Percentiles rank a stretch among this genome's conserved stretches.
Evolutionary conservation across 1,284 basidiomycete species (phyloP).

Genomic region (Boletus calvinii): DNA sequence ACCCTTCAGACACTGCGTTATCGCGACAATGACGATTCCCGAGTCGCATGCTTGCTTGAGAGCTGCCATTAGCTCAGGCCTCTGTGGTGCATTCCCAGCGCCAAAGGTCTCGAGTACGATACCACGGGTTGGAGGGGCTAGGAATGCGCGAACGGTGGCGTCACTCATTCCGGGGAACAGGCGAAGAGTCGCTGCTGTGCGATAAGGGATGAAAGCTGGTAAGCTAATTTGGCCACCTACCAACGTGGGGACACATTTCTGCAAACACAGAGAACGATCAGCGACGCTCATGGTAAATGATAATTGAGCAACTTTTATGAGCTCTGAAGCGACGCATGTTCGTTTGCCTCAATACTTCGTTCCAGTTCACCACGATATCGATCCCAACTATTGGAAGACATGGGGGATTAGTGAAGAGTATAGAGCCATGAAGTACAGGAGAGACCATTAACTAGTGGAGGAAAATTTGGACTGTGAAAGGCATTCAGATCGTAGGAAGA

Average conservation of each 20-base stretch:
- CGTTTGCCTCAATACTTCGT: slow-evolving; percentile 77
- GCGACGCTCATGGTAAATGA: slow-evolving; percentile 2
- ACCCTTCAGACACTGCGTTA: slow-evolving; percentile 86
- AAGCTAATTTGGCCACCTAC: slow-evolving; percentile 38
- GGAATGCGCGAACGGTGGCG: slow-evolving; percentile 69
- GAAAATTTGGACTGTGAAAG: slow-evolving; percentile 84
- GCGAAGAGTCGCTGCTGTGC: slow-evolving; percentile 61
- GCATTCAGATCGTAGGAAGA: slow-evolving; percentile 87
- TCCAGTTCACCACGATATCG: slow-evolving; percentile 86
- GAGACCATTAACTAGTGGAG: slow-evolving; percentile 78
- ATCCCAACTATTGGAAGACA: slow-evolving; percentile 65
- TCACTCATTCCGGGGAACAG: slow-evolving; percentile 86
- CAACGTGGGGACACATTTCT: slow-evolving; percentile 80
- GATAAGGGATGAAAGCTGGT: slow-evolving; percentile 2
- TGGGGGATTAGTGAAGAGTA: neutral
- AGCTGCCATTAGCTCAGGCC: slow-evolving; percentile 62
- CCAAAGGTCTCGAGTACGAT: slow-evolving; percentile 90
- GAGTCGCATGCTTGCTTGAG: slow-evolving; percentile 80
- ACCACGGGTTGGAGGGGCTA: slow-evolving; percentile 68
- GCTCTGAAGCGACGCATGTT: slow-evolving; percentile 74
- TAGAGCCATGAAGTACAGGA: neutral
- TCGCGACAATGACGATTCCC: slow-evolving; percentile 86
- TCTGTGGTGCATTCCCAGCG: slow-evolving; percentile 82
- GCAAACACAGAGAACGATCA: slow-evolving; percentile 11
- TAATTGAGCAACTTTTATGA: slow-evolving; percentile 60